Evolutionary conservation across 2,329 filamentous ascomycete genomes (phyloP).

Genomic region (Trichoderma sp.): DNA sequence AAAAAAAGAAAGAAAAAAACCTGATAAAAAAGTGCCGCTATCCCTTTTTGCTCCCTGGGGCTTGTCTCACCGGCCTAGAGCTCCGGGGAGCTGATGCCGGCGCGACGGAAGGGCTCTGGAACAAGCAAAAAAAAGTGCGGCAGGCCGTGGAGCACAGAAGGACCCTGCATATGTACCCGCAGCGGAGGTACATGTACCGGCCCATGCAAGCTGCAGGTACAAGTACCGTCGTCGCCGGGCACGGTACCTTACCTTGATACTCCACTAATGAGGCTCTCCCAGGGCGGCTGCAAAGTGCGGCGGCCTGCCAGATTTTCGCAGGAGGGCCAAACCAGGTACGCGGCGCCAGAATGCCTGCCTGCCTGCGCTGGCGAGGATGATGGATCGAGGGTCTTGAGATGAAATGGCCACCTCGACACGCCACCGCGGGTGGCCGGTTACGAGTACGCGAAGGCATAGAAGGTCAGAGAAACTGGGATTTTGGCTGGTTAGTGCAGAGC

Average conservation of each 20-base stretch:
- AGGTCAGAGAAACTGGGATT: background rate
- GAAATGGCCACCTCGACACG: background rate
- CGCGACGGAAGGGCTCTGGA: slow-evolving; percentile 13
- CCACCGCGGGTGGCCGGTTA: background rate
- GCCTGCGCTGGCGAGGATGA: background rate
- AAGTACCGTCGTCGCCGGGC: background rate
- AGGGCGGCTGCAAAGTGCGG: background rate
- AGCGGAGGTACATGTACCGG: background rate
- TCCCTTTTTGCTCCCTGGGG: slow-evolving; percentile 1
- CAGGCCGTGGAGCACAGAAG: background rate
- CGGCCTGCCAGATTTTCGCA: background rate
- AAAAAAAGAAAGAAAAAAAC: background rate
- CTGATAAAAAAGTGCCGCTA: background rate
- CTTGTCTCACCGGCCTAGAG: slow-evolving; percentile 2
- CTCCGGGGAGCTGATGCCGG: slow-evolving; percentile 20
- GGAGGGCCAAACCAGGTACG: slow-evolving; percentile 12
- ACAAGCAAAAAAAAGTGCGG: background rate
- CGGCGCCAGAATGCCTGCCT: slow-evolving; percentile 2
- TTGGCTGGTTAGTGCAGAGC: background rate
- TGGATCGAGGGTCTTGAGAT: background rate
- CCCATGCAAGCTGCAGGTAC: background rate
- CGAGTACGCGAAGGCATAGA: background rate
- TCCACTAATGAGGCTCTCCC: slow-evolving; percentile 12
- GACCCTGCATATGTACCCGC: slow-evolving; percentile 9
- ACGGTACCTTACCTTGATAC: background rate